phyloP scores from a whole-genome alignment of 768 basidiomycete genomes.

The Omphalotus guepiniiformis region DNA sequence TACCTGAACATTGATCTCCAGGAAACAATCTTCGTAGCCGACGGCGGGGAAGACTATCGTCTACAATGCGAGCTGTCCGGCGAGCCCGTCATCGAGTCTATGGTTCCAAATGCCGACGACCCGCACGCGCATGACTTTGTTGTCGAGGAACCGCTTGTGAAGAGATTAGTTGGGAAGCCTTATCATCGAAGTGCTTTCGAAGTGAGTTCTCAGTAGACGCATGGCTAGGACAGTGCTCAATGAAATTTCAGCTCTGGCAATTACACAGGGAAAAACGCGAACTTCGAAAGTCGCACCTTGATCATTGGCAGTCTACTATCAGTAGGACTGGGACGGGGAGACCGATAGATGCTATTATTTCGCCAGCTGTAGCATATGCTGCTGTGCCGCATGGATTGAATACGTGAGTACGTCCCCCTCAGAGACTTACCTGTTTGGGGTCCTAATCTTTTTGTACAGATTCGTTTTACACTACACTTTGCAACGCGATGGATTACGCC shows the following conservation, averaged over 20 bases:
- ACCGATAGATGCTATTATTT: constrained; percentile 73
- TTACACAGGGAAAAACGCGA: constrained; percentile 46
- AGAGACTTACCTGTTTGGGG: background rate
- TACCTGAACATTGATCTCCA: constrained; percentile 14
- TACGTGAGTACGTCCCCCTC: constrained; percentile 29
- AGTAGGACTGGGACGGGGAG: constrained; percentile 58
- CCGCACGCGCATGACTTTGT: constrained; percentile 18
- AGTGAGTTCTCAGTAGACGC: constrained; percentile 22
- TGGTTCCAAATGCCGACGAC: constrained; percentile 35
- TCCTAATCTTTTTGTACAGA: constrained; percentile 26
- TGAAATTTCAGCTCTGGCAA: constrained; percentile 48
- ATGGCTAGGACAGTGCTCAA: background rate
- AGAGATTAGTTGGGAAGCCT: constrained; percentile 3
- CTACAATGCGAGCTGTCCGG: constrained; percentile 33
- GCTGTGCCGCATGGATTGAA: constrained; percentile 66
- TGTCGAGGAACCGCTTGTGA: constrained; percentile 7
- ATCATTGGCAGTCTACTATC: constrained; percentile 56
- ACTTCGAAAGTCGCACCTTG: constrained; percentile 53
- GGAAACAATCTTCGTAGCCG: constrained; percentile 43
- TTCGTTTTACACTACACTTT: constrained; percentile 52
- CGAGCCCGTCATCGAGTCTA: constrained; percentile 56
- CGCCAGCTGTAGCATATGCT: constrained; percentile 54
- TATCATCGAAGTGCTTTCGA: constrained; percentile 24
- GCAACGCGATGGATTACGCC: constrained; percentile 66
- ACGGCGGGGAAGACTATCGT: constrained; percentile 43